Evolutionary conservation across 208 protist species (phyloP).

Genomic region (Trypanosoma melophagium): DNA sequence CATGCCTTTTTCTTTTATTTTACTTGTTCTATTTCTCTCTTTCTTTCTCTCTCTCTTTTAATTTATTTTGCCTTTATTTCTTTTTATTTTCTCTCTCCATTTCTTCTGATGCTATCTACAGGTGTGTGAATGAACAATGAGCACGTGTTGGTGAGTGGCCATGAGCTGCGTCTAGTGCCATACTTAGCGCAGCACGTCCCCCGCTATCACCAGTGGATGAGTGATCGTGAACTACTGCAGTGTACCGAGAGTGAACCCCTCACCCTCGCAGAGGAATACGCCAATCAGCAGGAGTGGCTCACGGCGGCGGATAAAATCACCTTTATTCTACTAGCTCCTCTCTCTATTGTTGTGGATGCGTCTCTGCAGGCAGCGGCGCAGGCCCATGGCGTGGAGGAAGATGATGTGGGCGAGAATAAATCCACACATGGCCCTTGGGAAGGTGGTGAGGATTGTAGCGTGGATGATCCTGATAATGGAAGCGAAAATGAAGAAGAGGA

Average conservation of each 20-base stretch:
- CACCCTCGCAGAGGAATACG: conserved; percentile 80
- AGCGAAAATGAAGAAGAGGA: not conserved
- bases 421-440: no score
- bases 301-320: conserved; percentile 82
- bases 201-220: conserved; percentile 92
- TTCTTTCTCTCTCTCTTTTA: not conserved
- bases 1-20: no score
- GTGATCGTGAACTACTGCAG: conserved; percentile 55
- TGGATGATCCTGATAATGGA: not conserved
- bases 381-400: no score
- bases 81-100: conserved; percentile 18
- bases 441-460: no score
- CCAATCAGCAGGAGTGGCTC: conserved; percentile 87
- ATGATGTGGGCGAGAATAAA: no score
- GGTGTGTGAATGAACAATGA: conserved; percentile 79
- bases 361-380: no score
- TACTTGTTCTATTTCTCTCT: no score
- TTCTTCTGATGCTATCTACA: not conserved
- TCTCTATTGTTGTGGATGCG: conserved; percentile 3
- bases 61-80: no score
- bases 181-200: conserved; percentile 82
- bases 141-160: conserved; percentile 48
- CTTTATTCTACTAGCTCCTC: conserved; percentile 81
- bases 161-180: conserved; percentile 71
- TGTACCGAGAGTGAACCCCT: conserved; percentile 86